phyloP scores from a whole-genome alignment of 2,329 filamentous ascomycete species.

The Xylaria digitata region DNA sequence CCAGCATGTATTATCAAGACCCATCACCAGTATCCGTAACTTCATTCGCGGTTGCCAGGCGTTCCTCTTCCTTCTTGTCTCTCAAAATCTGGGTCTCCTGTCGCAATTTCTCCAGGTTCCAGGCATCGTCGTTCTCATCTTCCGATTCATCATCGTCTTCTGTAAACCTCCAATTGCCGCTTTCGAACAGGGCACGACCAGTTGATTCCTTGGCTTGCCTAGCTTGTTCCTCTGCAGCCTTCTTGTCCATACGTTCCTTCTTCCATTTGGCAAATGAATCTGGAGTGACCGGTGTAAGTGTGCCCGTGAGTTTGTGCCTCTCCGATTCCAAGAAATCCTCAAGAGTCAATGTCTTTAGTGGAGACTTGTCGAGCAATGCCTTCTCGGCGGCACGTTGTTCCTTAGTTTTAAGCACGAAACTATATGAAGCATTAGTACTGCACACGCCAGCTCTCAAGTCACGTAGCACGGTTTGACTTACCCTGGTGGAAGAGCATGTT shows the following conservation, averaged over 20 bases:
- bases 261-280: conserved; percentile 98
- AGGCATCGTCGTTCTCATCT: conserved; percentile 67
- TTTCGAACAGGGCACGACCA: conserved; percentile 94
- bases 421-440: conserved; percentile 54
- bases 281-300: conserved; percentile 89
- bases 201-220: conserved; percentile 94
- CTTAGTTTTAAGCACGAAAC: conserved; percentile 96
- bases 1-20: conserved; percentile 28
- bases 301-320: conserved; percentile 92
- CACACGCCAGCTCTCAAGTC: too few species aligned
- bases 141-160: conserved; percentile 70
- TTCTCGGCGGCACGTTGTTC: conserved; percentile 97
- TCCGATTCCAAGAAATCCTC: conserved; percentile 98
- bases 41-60: conserved; percentile 56
- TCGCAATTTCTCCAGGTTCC: conserved; percentile 85
- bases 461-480: conserved; percentile 60
- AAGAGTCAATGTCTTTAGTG: conserved; percentile 90
- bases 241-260: conserved; percentile 92
- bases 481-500: conserved; percentile 93
- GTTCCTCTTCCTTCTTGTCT: conserved; percentile 81
- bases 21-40: conserved; percentile 56
- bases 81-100: conserved; percentile 84
- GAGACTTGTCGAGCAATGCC: conserved; percentile 94
- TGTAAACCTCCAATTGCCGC: conserved; percentile 86
- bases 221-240: conserved; percentile 91